Conservation (phyloP, 2,329 filamentous ascomycete species). For the Botrytis tulipae region DNA sequence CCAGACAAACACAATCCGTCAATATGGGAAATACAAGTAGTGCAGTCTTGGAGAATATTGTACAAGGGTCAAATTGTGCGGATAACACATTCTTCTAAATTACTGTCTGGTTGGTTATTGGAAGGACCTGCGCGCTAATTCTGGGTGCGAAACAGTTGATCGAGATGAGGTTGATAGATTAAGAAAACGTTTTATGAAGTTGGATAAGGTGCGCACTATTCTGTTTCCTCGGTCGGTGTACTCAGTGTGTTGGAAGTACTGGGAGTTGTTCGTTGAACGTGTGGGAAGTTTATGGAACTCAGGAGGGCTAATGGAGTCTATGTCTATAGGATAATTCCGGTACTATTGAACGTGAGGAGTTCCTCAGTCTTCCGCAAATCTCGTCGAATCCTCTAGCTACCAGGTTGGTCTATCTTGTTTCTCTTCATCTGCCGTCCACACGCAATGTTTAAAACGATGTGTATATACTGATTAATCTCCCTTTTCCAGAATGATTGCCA, state of each 20-base stretch:
- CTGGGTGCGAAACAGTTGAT: constrained; percentile 63
- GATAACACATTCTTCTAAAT: constrained; percentile 15
- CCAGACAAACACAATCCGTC: background rate
- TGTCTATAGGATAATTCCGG: constrained; percentile 82
- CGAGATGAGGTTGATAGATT: constrained; percentile 94
- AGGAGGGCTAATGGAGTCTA: constrained; percentile 13
- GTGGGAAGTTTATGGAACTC: background rate
- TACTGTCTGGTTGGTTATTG: background rate
- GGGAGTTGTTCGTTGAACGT: background rate
- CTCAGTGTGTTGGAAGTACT: background rate
- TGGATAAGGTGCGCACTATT: constrained; percentile 74
- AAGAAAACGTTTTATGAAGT: constrained; percentile 97
- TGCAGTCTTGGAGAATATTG: constrained; percentile 87
- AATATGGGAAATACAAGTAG: constrained; percentile 69
- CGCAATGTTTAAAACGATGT: background rate
- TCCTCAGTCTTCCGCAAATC: constrained; percentile 94
- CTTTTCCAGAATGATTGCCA: constrained; percentile 82
- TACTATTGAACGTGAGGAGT: constrained; percentile 97
- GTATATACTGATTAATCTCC: background rate
- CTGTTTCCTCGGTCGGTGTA: background rate
- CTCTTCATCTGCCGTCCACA: background rate
- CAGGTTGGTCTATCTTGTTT: constrained; percentile 51
- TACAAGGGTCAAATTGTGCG: constrained; percentile 93
- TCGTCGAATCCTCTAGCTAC: constrained; percentile 97
- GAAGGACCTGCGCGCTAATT: constrained; percentile 11